phyloP scores from a whole-genome alignment of 176 grass and related monocot genomes.

The Paspalum vaginatum region DNA sequence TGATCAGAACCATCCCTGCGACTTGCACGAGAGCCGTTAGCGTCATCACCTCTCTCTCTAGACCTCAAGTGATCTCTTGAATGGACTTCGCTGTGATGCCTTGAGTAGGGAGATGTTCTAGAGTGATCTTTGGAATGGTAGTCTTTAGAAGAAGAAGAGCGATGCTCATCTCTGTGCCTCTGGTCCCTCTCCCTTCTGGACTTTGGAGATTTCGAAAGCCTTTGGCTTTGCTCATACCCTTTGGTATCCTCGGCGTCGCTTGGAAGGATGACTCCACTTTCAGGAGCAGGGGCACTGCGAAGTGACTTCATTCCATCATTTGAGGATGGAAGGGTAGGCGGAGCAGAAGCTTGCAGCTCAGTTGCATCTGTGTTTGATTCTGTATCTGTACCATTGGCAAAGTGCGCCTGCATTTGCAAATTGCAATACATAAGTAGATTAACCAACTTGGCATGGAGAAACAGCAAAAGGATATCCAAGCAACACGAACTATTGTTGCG shows the following conservation, averaged over 20 bases:
- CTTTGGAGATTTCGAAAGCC: slow-evolving; percentile 28
- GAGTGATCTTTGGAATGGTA: slow-evolving; percentile 37
- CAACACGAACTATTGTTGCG: slow-evolving; percentile 7
- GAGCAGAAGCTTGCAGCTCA: background rate
- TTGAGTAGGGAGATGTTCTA: slow-evolving; percentile 37
- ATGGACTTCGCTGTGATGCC: slow-evolving; percentile 29
- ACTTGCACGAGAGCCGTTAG: slow-evolving; percentile 40
- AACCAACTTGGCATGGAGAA: background rate
- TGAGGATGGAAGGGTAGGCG: background rate
- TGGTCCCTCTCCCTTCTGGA: slow-evolving; percentile 38
- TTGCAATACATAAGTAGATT: background rate
- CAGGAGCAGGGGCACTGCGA: background rate
- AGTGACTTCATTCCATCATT: slow-evolving; percentile 20
- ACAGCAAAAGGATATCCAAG: background rate
- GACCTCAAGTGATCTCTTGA: slow-evolving; percentile 46
- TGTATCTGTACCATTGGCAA: background rate
- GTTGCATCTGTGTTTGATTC: slow-evolving; percentile 1
- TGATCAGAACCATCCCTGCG: slow-evolving; percentile 39
- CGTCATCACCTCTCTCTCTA: slow-evolving; percentile 19
- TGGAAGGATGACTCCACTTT: slow-evolving; percentile 13
- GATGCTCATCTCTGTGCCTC: slow-evolving; percentile 28
- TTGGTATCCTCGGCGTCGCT: slow-evolving; percentile 26
- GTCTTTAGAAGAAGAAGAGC: slow-evolving; percentile 25
- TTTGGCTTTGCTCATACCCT: slow-evolving; percentile 27
- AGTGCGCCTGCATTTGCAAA: slow-evolving; percentile 20